phyloP scores from a whole-genome alignment of 495 filamentous ascomycete genomes.

The Aspergillus bridgeri region DNA sequence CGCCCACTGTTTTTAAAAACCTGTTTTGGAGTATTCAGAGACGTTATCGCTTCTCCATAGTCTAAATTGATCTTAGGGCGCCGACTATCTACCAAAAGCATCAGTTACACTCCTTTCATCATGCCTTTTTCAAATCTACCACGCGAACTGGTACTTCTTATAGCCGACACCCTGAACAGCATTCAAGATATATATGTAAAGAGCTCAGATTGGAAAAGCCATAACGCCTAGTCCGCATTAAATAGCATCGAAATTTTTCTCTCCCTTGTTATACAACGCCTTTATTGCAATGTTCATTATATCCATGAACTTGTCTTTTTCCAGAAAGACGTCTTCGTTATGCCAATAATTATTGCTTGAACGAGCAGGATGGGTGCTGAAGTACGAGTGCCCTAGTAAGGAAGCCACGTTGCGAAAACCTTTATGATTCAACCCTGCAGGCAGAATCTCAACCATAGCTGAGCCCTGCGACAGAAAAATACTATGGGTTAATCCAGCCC shows the following conservation, averaged over 20 bases:
- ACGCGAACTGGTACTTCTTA: not conserved
- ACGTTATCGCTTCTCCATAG: too few relatives aligned
- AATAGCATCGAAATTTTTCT: too few relatives aligned
- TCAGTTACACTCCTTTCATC: not conserved
- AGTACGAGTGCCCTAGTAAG: conserved; percentile 28
- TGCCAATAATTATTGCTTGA: conserved; percentile 16
- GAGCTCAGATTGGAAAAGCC: too few relatives aligned
- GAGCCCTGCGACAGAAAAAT: conserved; percentile 31
- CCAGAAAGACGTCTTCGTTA: conserved; percentile 17
- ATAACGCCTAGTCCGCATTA: too few relatives aligned
- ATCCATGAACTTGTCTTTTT: conserved; percentile 16
- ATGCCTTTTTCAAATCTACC: not conserved
- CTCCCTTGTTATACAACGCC: conserved; percentile 15
- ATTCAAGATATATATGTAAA: not conserved
- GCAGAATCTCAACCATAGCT: conserved; percentile 38
- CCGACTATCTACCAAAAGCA: too few relatives aligned
- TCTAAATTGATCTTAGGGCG: too few relatives aligned
- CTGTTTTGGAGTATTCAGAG: too few relatives aligned
- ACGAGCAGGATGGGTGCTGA: conserved; percentile 21
- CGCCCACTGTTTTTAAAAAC: too few relatives aligned
- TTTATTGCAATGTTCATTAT: conserved; percentile 18
- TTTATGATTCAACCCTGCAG: conserved; percentile 27
- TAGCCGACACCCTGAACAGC: not conserved
- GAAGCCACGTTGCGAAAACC: conserved; percentile 37
- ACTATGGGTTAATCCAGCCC: conserved; percentile 37